Conservation (phyloP, 495 filamentous ascomycete genomes). For the Hypoxylon rickii region DNA sequence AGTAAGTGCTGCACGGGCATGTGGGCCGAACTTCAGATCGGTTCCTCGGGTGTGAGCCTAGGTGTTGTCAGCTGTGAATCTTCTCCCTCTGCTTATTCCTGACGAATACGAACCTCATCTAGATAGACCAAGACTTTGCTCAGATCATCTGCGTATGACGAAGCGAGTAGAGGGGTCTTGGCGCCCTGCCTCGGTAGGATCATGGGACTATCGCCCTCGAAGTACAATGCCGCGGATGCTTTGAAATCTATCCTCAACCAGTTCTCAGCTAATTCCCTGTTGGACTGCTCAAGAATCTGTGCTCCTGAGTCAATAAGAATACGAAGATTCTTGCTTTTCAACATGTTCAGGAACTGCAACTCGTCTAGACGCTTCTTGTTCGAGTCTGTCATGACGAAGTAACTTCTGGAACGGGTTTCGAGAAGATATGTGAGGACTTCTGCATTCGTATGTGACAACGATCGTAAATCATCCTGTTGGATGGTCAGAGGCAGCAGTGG, state of each 20-base stretch:
- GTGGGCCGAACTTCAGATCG: slow-evolving; percentile 48
- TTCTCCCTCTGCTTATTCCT: background rate
- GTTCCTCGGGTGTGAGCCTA: slow-evolving; percentile 54
- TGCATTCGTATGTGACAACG: slow-evolving; percentile 53
- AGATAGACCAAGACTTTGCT: slow-evolving; percentile 44
- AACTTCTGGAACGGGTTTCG: slow-evolving; percentile 44
- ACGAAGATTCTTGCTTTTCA: slow-evolving; percentile 40
- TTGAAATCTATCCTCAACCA: slow-evolving; percentile 52
- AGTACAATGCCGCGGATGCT: slow-evolving; percentile 40
- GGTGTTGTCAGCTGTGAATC: slow-evolving; percentile 1
- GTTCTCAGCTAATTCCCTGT: slow-evolving; percentile 42
- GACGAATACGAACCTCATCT: slow-evolving; percentile 20
- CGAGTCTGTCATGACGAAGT: slow-evolving; percentile 38
- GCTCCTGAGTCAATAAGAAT: slow-evolving; percentile 58
- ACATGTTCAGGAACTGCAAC: slow-evolving; percentile 40
- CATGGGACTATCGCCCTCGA: slow-evolving; percentile 45
- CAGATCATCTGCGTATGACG: slow-evolving; percentile 49
- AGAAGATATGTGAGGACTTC: slow-evolving; percentile 58
- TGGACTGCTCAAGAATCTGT: slow-evolving; percentile 51
- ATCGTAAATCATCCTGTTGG: slow-evolving; percentile 53
- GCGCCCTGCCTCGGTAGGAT: slow-evolving; percentile 34
- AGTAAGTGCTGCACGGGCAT: slow-evolving; percentile 50
- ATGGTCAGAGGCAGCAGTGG: slow-evolving; percentile 55
- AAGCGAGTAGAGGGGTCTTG: slow-evolving; percentile 40
- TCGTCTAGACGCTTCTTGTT: slow-evolving; percentile 43